phyloP scores from a whole-genome alignment of 768 basidiomycete genomes.

The Jaapia argillacea region DNA sequence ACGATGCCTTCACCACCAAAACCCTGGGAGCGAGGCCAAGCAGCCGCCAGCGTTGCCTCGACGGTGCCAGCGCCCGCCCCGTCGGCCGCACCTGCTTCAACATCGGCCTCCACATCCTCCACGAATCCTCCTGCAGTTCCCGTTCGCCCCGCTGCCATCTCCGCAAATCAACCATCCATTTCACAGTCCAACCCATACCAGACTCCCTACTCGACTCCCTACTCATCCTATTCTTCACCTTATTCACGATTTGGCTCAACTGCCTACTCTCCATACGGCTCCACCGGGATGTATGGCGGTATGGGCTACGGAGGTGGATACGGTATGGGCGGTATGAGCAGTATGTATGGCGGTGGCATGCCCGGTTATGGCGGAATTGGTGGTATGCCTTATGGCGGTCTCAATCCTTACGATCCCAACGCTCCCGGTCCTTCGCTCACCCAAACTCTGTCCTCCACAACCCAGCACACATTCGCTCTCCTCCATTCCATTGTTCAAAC shows the following conservation, averaged over 20 bases:
- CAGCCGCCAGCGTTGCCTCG: slow-evolving; percentile 19
- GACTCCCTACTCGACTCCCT: slow-evolving; percentile 22
- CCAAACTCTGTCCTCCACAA: slow-evolving; percentile 81
- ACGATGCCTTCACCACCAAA: slow-evolving; percentile 88
- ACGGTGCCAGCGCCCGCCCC: slow-evolving; percentile 18
- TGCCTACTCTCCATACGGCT: slow-evolving; percentile 26
- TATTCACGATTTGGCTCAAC: slow-evolving; percentile 31
- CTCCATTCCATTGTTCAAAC: slow-evolving; percentile 94
- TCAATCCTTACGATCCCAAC: slow-evolving; percentile 33
- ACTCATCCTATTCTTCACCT: slow-evolving; percentile 35
- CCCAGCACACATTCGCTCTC: slow-evolving; percentile 86
- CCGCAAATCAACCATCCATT: slow-evolving; percentile 22
- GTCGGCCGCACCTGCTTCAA: slow-evolving; percentile 18
- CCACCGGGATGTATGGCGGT: slow-evolving; percentile 32
- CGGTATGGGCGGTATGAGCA: slow-evolving; percentile 23
- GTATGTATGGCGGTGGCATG: slow-evolving; percentile 28
- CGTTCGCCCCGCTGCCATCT: slow-evolving; percentile 48
- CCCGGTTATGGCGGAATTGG: slow-evolving; percentile 37
- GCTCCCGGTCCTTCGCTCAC: slow-evolving; percentile 62
- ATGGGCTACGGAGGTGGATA: slow-evolving; percentile 24
- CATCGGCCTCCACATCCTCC: slow-evolving; percentile 10
- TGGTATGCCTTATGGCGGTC: slow-evolving; percentile 22
- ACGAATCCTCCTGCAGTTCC: slow-evolving; percentile 39
- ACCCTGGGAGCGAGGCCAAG: slow-evolving; percentile 71
- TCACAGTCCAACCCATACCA: slow-evolving; percentile 14